phyloP scores from a whole-genome alignment of 148 eudicot species.

The Heliamphora exappendiculata region DNA sequence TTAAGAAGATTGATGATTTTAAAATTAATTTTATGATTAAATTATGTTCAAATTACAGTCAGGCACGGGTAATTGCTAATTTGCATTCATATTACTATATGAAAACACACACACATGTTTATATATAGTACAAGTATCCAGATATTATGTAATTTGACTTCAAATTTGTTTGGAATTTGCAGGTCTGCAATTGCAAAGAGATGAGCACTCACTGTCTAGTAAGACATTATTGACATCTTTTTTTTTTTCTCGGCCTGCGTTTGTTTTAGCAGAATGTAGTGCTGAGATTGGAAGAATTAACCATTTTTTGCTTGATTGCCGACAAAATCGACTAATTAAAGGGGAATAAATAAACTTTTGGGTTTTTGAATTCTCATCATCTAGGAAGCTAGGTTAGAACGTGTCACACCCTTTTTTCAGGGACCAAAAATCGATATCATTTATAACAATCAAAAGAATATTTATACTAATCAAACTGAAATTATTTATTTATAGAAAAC shows the following conservation, averaged over 20 bases:
- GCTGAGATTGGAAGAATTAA: not conserved
- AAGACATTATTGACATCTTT: not conserved
- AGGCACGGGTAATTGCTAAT: no score
- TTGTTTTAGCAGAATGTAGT: not conserved
- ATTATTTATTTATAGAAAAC: no score
- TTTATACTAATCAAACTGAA: no score
- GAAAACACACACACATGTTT: no score
- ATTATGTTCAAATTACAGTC: no score
- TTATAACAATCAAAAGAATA: no score
- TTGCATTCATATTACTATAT: no score
- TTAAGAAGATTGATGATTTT: no score
- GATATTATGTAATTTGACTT: not conserved
- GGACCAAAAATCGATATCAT: no score
- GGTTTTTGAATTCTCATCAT: not conserved
- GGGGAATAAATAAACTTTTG: not conserved
- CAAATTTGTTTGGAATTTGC: not conserved
- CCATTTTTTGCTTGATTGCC: not conserved
- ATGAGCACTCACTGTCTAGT: not conserved
- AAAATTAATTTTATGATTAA: no score
- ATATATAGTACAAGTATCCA: not conserved
- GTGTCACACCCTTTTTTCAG: no score
- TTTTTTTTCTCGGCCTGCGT: not conserved
- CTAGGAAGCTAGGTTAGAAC: no score
- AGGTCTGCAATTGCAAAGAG: slow-evolving; percentile 4
- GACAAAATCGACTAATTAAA: not conserved